phyloP scores from a whole-genome alignment of 345 rosid genomes.

The Citrus inodora region DNA sequence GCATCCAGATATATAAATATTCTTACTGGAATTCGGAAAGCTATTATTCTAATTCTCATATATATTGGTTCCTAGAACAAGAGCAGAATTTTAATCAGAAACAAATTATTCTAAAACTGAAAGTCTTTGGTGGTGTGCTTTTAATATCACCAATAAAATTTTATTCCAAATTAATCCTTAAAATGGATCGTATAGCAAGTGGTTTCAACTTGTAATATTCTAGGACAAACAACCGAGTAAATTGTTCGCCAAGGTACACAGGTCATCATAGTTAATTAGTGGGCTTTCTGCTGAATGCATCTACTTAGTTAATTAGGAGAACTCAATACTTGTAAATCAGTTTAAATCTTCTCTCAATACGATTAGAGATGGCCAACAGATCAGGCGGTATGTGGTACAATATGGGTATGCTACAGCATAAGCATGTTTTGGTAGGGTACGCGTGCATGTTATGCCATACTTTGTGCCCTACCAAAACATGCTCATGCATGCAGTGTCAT shows the following conservation, averaged over 20 bases:
- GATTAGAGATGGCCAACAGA: too few relatives aligned
- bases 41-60: constrained; percentile 13
- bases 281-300: not conserved
- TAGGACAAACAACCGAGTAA: too few relatives aligned
- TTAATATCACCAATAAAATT: not conserved
- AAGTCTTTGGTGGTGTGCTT: not conserved
- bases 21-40: not conserved
- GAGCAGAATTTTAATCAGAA: constrained; percentile 3
- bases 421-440: too few relatives aligned
- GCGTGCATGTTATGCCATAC: too few relatives aligned
- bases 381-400: rapidly evolving
- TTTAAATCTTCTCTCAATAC: too few relatives aligned
- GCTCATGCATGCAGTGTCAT: too few relatives aligned
- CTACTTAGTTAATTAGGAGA: not conserved
- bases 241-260: too few relatives aligned
- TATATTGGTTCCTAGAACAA: not conserved
- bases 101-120: not conserved
- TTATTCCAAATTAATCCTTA: constrained; percentile 1
- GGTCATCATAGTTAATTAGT: too few relatives aligned
- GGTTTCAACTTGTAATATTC: not conserved
- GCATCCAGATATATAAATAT: not conserved
- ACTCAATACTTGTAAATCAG: not conserved
- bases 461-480: too few relatives aligned
- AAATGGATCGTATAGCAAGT: not conserved
- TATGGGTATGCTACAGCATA: rapidly evolving